Conservation (phyloP, 2,329 filamentous ascomycete species). For the Mycocentrospora acerina region DNA sequence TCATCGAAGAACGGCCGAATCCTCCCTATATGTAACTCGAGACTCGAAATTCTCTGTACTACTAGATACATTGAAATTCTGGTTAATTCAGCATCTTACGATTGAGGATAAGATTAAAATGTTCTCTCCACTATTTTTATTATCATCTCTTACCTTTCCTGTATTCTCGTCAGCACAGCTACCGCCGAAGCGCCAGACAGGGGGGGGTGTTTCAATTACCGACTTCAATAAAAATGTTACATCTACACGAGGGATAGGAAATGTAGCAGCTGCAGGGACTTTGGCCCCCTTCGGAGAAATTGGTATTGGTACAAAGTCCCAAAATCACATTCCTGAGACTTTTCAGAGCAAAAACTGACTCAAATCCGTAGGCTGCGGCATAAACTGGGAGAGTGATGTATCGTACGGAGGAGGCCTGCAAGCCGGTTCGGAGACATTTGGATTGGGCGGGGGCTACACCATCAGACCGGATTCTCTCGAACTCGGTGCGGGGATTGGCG, state of each 20-base stretch:
- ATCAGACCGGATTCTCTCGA: conserved; percentile 5
- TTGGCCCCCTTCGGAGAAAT: conserved; percentile 11
- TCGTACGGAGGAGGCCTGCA: conserved; percentile 8
- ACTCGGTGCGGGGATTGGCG: conserved; percentile 7
- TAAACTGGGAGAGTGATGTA: too few relatives aligned
- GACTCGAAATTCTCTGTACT: too few relatives aligned
- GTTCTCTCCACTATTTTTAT: neutral
- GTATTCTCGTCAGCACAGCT: too few relatives aligned
- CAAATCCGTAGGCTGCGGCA: too few relatives aligned
- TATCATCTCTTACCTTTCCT: neutral
- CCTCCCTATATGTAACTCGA: too few relatives aligned
- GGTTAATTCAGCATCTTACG: too few relatives aligned
- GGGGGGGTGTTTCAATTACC: conserved; percentile 2
- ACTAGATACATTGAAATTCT: too few relatives aligned
- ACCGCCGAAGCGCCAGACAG: neutral
- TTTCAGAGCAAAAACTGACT: too few relatives aligned
- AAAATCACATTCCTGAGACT: neutral
- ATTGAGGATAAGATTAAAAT: too few relatives aligned
- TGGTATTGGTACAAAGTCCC: conserved; percentile 1
- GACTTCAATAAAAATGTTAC: conserved; percentile 7
- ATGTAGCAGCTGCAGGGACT: conserved; percentile 9
- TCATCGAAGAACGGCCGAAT: too few relatives aligned
- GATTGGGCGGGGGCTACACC: conserved; percentile 11
- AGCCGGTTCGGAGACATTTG: conserved; percentile 10
- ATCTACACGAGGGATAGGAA: conserved; percentile 7